phyloP scores from a whole-genome alignment of 176 grass and related monocot species.

The Carex pumila region DNA sequence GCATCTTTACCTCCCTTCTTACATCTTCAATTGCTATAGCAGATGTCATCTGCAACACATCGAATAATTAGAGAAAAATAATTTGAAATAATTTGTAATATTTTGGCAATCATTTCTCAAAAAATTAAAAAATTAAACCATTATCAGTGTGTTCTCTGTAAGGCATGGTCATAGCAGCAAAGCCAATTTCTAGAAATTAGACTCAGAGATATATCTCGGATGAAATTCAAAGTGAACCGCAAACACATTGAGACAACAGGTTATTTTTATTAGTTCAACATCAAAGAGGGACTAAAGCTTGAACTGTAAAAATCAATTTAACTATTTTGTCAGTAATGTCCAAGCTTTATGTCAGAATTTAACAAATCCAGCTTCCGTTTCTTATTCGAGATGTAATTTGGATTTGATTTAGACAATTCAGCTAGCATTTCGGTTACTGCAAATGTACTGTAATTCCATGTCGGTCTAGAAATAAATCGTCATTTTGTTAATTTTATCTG shows the following conservation, averaged over 20 bases:
- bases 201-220: background rate
- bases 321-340: background rate
- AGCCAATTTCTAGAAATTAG: background rate
- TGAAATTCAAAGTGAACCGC: background rate
- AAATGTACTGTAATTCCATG: background rate
- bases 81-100: background rate
- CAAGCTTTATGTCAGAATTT: background rate
- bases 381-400: background rate
- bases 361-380: background rate
- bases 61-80: background rate
- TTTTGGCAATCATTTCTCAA: background rate
- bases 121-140: background rate
- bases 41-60: slow-evolving; percentile 76
- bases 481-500: background rate
- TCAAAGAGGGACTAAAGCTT: background rate
- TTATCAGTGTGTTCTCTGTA: background rate
- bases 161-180: background rate
- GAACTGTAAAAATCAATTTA: background rate
- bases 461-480: background rate
- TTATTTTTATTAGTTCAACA: background rate
- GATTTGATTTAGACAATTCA: background rate
- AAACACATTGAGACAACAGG: background rate
- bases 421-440: background rate
- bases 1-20: slow-evolving; percentile 92
- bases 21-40: slow-evolving; percentile 99